These are phyloP conservation scores for Russula vinacea DNA, from an alignment of 768 basidiomycete genomes.

Conservation along the genomic window DNA sequence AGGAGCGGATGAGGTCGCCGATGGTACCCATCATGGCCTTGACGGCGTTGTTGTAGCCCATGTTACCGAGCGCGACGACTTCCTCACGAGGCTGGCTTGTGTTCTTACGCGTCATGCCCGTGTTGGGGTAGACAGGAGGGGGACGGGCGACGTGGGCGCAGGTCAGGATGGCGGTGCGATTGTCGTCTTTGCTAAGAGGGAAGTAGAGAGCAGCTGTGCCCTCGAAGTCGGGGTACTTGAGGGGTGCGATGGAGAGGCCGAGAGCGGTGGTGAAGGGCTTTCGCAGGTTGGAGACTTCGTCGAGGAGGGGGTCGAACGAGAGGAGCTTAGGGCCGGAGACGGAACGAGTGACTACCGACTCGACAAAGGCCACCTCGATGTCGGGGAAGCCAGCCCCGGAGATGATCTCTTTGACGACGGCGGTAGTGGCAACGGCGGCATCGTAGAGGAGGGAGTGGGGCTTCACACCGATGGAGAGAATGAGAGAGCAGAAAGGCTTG, in stretches of 20 bases:
- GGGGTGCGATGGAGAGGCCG: constrained; percentile 27
- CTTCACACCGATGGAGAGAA: constrained; percentile 34
- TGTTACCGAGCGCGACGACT: constrained; percentile 17
- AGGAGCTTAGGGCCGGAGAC: constrained; percentile 36
- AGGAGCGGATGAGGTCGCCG: constrained; percentile 11
- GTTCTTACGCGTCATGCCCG: constrained; percentile 14
- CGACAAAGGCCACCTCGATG: constrained; percentile 35
- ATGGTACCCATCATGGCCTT: constrained; percentile 20
- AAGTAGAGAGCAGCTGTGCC: constrained; percentile 41
- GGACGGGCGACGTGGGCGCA: constrained; percentile 41
- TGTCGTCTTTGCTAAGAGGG: constrained; percentile 32
- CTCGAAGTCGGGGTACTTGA: constrained; percentile 37
- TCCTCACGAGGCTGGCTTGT: constrained; percentile 7
- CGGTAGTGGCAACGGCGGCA: constrained; percentile 30
- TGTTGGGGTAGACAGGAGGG: constrained; percentile 35
- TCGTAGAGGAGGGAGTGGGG: constrained; percentile 33
- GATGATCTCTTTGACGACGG: constrained; percentile 30
- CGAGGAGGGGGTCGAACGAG: constrained; percentile 34
- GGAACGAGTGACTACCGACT: constrained; percentile 33
- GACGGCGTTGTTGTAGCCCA: constrained; percentile 20
- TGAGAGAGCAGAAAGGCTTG: constrained; percentile 29
- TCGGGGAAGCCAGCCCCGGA: constrained; percentile 29
- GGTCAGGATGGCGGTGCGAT: constrained; percentile 37
- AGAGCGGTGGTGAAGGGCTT: constrained; percentile 41
- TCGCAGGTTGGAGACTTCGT: constrained; percentile 35